These are phyloP conservation scores for Penicillium fimorum DNA, from an alignment of 495 filamentous ascomycete species.

Conservation along the genomic window DNA sequence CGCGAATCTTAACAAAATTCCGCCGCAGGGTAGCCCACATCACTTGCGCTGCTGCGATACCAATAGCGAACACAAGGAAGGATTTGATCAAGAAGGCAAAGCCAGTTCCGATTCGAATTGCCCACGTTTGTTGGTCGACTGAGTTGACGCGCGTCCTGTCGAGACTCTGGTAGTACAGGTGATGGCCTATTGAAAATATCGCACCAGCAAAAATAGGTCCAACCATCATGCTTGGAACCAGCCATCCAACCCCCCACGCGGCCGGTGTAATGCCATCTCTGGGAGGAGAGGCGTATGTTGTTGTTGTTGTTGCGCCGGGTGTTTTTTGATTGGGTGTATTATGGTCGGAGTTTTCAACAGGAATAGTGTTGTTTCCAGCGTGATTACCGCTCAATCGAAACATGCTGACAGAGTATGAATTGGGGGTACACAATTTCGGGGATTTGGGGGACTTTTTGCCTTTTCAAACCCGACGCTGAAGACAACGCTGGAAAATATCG, in stretches of 20 bases:
- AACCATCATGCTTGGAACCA: slow-evolving; percentile 2
- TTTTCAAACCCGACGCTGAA: not conserved
- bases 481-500: not conserved
- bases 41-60: slow-evolving; percentile 5
- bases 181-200: slow-evolving; percentile 7
- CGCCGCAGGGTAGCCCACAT: slow-evolving; percentile 8
- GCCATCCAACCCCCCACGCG: slow-evolving; percentile 5
- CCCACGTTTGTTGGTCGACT: slow-evolving; percentile 4
- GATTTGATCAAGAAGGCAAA: slow-evolving; percentile 7
- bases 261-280: not conserved
- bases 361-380: not conserved
- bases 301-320: not conserved
- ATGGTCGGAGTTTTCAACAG: not conserved
- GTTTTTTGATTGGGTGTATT: not conserved
- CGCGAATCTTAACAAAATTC: slow-evolving; percentile 6
- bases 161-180: slow-evolving; percentile 2
- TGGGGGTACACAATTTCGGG: not conserved
- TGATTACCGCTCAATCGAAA: not conserved
- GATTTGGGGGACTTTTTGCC: not conserved
- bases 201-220: not conserved
- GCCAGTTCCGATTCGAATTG: slow-evolving; percentile 9
- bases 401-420: not conserved
- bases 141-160: slow-evolving; percentile 1
- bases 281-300: not conserved
- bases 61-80: not conserved